Evolutionary conservation across 805 yeast species (phyloP), one percentile per base, ranked within the genome.

Genomic region (Ogataea naganishii): DNA sequence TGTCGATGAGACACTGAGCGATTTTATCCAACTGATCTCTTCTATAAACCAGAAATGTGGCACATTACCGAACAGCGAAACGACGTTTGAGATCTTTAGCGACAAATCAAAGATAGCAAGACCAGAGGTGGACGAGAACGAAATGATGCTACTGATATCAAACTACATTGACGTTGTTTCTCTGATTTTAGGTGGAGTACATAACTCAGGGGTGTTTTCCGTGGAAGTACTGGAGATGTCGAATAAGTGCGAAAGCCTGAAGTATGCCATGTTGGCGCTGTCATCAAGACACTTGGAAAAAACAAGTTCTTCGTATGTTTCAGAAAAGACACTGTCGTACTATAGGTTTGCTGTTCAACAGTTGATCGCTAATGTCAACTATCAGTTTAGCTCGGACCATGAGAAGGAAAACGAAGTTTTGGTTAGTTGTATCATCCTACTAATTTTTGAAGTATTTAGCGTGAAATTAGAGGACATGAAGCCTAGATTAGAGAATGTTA

Each of bases 371-470:
- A 46, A 54, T 4, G 52, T 62, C 20, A 60, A 56, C 36, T 33
- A 40, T 33, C 46, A 27, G 52, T 44, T 8, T n/a, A n/a, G n/a
- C n/a, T 54, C 56, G 4, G 38, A 47, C 1, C 50, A 47, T 11
- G 48, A 46, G 24, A 37, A 29, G 18, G 31, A 39, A 62, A 19
- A 55, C 53, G 58, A 62, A 57, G 47, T 52, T 10, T 48, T 61
- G 12, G 41, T 58, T 3, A 48, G 68, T 1, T 61, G 69, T 43
- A 56, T 64, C 2, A 36, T 65, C 19, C 44, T 66, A 6, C 55
- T 65, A 41, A 60, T 58, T 12, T 56, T 64, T 35, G 70, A 64
- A 37, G 46, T 64, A 45, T 52, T 66, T 53, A 52, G 63, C 18
- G 51, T 57, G 6, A 51, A 54, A 5, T 58, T 62, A 8, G 48